These are phyloP conservation scores for Pestalotiopsis sp. DNA, from an alignment of 2,329 filamentous ascomycete genomes.

Conservation along the genomic window DNA sequence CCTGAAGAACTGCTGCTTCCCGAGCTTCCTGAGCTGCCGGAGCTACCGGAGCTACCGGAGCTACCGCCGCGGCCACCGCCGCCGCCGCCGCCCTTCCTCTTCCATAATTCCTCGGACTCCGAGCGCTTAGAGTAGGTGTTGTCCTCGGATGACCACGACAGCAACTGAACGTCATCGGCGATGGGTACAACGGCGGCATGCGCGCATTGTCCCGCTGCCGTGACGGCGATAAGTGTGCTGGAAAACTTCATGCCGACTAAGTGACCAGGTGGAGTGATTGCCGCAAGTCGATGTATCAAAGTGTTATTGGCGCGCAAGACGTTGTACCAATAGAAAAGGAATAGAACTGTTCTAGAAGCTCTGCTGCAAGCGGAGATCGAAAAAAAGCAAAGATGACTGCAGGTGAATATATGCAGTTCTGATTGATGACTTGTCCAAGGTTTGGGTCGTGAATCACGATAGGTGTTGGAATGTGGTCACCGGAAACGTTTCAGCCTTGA, in stretches of 20 bases:
- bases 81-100: conserved; percentile 64
- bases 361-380: neutral
- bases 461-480: neutral
- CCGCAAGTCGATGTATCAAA: neutral
- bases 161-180: conserved; percentile 21
- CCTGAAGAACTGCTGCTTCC: conserved; percentile 9
- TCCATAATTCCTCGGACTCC: conserved; percentile 53
- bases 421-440: neutral
- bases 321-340: neutral
- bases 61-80: conserved; percentile 48
- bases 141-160: conserved; percentile 19
- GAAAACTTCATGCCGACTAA: conserved; percentile 28
- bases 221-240: conserved; percentile 25
- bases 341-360: neutral
- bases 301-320: neutral
- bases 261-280: neutral
- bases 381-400: neutral
- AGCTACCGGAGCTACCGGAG: conserved; percentile 34
- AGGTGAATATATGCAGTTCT: neutral
- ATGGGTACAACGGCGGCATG: conserved; percentile 24
- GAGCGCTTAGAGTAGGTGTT: conserved; percentile 17
- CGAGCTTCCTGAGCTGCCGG: conserved; percentile 9
- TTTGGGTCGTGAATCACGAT: neutral
- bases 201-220: conserved; percentile 22
- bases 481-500: conserved; percentile 8